phyloP scores from a whole-genome alignment of 768 basidiomycete species.

The Lyophyllum shimeji region DNA sequence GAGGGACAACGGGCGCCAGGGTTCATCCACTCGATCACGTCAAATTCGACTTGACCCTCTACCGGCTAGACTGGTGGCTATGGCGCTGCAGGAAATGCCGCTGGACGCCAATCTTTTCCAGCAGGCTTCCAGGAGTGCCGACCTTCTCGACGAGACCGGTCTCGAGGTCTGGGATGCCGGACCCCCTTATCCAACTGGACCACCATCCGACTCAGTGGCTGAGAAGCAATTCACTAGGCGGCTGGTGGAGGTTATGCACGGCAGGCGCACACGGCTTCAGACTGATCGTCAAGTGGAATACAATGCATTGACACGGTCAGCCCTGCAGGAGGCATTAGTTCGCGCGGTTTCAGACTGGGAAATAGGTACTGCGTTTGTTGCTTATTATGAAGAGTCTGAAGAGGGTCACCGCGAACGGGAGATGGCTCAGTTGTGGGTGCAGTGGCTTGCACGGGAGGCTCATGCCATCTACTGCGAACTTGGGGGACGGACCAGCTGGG shows the following conservation, averaged over 20 bases:
- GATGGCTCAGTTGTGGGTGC: background rate
- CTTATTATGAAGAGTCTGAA: background rate
- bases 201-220: background rate
- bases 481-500: no score
- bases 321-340: background rate
- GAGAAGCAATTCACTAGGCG: background rate
- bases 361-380: background rate
- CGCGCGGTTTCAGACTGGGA: background rate
- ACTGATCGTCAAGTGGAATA: background rate
- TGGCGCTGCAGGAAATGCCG: background rate
- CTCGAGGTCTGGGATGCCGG: background rate
- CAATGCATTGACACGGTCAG: background rate
- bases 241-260: background rate
- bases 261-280: background rate
- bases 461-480: no score
- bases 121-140: background rate
- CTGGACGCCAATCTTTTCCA: background rate
- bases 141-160: background rate
- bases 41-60: background rate
- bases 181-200: background rate
- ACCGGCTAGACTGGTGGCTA: background rate
- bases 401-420: background rate
- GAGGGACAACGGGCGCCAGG: no score
- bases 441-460: constrained; percentile 1
- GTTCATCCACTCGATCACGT: no score